A percentile compares a stretch with the other conserved stretches of the same genome.
Evolutionary conservation across 805 yeast genomes (phyloP).

Genomic region (Priceomyces haplophilus): DNA sequence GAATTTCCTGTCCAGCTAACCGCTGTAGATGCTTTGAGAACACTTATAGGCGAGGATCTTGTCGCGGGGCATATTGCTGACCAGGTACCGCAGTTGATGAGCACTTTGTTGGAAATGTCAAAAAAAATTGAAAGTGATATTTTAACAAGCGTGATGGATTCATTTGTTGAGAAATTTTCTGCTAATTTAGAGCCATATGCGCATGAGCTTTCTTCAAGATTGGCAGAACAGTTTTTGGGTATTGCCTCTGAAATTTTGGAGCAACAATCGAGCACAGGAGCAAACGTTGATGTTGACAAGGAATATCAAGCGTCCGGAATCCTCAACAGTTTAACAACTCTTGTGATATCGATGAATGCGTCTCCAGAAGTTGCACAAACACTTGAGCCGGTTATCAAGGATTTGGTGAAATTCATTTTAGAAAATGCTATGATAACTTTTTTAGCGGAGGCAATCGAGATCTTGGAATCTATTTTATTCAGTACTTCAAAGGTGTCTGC

Average conservation of each 20-base stretch:
- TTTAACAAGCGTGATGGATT: conserved; percentile 44
- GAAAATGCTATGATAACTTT: conserved; percentile 41
- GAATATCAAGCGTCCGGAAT: conserved; percentile 45
- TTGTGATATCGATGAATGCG: conserved; percentile 41
- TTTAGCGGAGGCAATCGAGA: conserved; percentile 38
- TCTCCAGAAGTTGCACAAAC: conserved; percentile 36
- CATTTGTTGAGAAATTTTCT: conserved; percentile 43
- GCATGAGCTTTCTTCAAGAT: conserved; percentile 42
- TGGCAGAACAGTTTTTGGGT: conserved; percentile 71
- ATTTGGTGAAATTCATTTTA: conserved; percentile 32
- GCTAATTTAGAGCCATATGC: conserved; percentile 42
- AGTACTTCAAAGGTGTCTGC: conserved; percentile 53
- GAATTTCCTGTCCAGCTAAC: conserved; percentile 51
- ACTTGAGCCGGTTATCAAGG: conserved; percentile 32
- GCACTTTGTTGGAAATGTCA: conserved; percentile 42
- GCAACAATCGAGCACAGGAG: conserved; percentile 14
- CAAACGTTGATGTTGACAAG: conserved; percentile 29
- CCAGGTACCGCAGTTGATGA: conserved; percentile 46
- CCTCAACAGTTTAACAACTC: conserved; percentile 39
- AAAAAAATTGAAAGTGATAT: conserved; percentile 42
- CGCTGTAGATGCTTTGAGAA: conserved; percentile 51
- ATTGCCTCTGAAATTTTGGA: conserved; percentile 57
- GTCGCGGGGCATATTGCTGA: conserved; percentile 40
- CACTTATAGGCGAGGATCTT: conserved; percentile 45
- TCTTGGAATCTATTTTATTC: conserved; percentile 52